These are phyloP conservation scores for Fusarium humuli DNA, from an alignment of 2,329 filamentous ascomycete genomes.

Conservation along the genomic window DNA sequence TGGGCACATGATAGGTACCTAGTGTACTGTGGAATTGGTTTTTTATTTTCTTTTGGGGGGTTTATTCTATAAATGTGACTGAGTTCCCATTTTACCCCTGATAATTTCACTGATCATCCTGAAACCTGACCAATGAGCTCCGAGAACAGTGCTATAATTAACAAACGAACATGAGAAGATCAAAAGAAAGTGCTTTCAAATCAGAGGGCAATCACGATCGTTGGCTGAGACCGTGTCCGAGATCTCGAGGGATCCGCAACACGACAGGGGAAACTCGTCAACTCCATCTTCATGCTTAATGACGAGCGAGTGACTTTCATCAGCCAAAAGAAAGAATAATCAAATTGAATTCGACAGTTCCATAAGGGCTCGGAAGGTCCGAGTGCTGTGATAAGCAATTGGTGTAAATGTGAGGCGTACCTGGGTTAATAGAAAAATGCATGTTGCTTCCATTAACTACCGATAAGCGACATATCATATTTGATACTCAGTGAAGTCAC, in stretches of 20 bases:
- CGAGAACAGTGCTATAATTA: not conserved
- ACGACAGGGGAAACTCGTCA: not conserved
- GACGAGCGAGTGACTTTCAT: constrained; percentile 14
- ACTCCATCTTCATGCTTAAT: constrained; percentile 15
- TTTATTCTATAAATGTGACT: not conserved
- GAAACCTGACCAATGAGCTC: not conserved
- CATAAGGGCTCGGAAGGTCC: not conserved
- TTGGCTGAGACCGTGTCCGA: not conserved
- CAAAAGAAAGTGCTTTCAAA: not conserved
- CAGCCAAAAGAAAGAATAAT: not conserved
- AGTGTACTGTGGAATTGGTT: not conserved
- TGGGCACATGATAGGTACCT: not conserved
- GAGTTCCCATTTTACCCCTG: not conserved
- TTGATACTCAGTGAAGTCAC: not conserved
- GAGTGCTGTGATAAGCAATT: not conserved
- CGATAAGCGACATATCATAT: not conserved
- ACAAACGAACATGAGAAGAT: not conserved
- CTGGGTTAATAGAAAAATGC: not conserved
- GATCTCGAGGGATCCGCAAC: not conserved
- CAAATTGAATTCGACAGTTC: not conserved
- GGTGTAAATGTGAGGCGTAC: not conserved
- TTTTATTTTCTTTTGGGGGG: not conserved
- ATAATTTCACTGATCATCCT: not conserved
- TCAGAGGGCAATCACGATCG: not conserved
- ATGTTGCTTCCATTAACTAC: not conserved